Conservation (phyloP, 1,284 basidiomycete species). For the Ganoderma multipileum region DNA sequence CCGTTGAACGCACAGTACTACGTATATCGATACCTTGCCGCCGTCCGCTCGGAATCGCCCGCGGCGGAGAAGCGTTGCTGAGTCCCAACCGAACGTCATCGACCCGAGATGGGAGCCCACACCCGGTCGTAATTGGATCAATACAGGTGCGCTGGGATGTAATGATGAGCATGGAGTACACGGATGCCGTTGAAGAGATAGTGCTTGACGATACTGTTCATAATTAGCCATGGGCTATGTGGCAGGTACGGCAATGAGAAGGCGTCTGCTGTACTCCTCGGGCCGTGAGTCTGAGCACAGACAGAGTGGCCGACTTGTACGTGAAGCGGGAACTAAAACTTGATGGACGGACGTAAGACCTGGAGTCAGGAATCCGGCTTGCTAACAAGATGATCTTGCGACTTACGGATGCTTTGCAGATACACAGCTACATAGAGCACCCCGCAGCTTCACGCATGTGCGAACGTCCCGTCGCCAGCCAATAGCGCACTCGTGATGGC, state of each 20-base stretch:
- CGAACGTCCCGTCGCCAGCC: not conserved
- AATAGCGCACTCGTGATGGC: not conserved
- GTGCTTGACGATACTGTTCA: not conserved
- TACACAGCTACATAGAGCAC: not conserved
- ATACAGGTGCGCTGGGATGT: not conserved
- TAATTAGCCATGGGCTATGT: not conserved
- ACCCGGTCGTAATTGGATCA: not conserved
- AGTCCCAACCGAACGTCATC: not conserved
- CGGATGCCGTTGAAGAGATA: not conserved
- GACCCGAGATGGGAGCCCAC: not conserved
- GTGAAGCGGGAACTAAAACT: conserved; percentile 10
- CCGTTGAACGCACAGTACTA: not conserved
- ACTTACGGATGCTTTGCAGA: not conserved
- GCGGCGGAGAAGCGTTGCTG: not conserved
- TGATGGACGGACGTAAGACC: not conserved
- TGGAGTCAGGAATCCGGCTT: conserved; percentile 7
- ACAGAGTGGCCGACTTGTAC: conserved; percentile 11
- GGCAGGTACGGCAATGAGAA: conserved; percentile 1
- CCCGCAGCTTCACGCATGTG: not conserved
- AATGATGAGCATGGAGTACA: not conserved
- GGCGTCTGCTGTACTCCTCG: not conserved
- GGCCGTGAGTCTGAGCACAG: not conserved
- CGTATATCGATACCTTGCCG: not conserved
- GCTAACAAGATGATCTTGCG: not conserved
- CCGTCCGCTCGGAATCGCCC: not conserved